These are phyloP conservation scores for Amoeboaphelidium occidentale DNA, from an alignment of 371 early-diverging fungal genomes.

Conservation along the genomic window DNA sequence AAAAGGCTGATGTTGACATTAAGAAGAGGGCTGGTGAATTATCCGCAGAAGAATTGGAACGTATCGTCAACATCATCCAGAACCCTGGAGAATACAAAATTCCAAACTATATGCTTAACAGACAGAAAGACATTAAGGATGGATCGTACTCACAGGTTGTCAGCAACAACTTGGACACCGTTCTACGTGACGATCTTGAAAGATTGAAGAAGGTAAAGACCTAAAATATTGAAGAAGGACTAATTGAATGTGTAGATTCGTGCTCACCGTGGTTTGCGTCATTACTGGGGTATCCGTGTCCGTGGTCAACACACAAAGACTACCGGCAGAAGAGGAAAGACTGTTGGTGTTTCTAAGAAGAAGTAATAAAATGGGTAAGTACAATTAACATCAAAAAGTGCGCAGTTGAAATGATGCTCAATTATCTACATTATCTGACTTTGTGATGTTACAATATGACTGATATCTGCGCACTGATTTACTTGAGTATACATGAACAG, in stretches of 20 bases:
- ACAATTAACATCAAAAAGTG: too few relatives aligned
- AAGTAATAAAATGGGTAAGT: conserved; percentile 20
- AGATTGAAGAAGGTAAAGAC: conserved; percentile 17
- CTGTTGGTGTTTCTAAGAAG: conserved; percentile 96
- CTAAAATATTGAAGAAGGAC: conserved; percentile 1
- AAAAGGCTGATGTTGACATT: conserved; percentile 92
- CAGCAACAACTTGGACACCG: conserved; percentile 81
- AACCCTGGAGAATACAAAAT: conserved; percentile 87
- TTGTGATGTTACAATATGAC: too few relatives aligned
- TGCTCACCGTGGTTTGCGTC: conserved; percentile 77
- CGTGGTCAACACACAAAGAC: conserved; percentile 91
- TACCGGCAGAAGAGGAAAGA: conserved; percentile 90
- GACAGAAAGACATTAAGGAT: conserved; percentile 86
- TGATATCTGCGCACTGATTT: too few relatives aligned
- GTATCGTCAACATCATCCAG: conserved; percentile 64
- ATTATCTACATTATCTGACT: too few relatives aligned
- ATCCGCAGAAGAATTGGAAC: conserved; percentile 69
- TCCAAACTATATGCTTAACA: conserved; percentile 95
- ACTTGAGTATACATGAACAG: too few relatives aligned
- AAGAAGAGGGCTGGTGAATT: conserved; percentile 96
- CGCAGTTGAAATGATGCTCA: too few relatives aligned
- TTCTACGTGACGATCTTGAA: conserved; percentile 88
- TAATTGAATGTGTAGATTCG: conserved; percentile 50
- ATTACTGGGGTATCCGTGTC: conserved; percentile 80
- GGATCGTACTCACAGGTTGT: conserved; percentile 83